phyloP scores from a whole-genome alignment of 192 early-diverging fungal genomes.

The Linnemannia schmuckeri region DNA sequence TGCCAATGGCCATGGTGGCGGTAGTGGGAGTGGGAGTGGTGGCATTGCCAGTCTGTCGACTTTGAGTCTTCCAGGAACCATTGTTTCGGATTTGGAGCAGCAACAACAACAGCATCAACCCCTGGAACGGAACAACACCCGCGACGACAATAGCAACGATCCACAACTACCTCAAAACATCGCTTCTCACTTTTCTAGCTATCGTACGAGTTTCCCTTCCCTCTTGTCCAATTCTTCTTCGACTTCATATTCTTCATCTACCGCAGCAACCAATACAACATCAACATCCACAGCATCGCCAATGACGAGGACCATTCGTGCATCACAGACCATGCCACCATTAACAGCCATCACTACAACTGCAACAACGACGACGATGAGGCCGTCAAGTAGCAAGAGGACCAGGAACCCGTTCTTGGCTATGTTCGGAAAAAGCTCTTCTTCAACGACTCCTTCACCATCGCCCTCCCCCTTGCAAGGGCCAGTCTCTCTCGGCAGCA shows the following conservation, averaged over 20 bases:
- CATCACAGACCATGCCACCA: neutral
- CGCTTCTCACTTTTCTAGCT: conserved; percentile 11
- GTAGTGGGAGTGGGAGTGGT: neutral
- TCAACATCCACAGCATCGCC: neutral
- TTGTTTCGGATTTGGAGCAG: neutral
- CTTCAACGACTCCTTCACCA: neutral
- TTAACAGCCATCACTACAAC: neutral
- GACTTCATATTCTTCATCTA: neutral
- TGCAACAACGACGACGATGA: neutral
- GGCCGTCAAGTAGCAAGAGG: neutral
- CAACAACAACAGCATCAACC: neutral
- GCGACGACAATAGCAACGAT: neutral
- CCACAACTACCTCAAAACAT: conserved; percentile 13
- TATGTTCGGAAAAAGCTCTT: conserved; percentile 16
- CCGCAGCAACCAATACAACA: neutral
- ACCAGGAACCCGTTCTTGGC: conserved; percentile 26
- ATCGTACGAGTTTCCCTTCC: conserved; percentile 18
- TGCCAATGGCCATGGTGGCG: no score
- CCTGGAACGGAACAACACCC: neutral
- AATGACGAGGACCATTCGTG: neutral
- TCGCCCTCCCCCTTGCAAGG: neutral
- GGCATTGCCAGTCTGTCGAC: neutral
- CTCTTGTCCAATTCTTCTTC: neutral
- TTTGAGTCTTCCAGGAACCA: conserved; percentile 10
- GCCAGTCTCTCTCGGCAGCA: neutral